These are phyloP conservation scores for Bolboschoenus planiculmis DNA, from an alignment of 176 grass and related monocot species.

Conservation along the genomic window DNA sequence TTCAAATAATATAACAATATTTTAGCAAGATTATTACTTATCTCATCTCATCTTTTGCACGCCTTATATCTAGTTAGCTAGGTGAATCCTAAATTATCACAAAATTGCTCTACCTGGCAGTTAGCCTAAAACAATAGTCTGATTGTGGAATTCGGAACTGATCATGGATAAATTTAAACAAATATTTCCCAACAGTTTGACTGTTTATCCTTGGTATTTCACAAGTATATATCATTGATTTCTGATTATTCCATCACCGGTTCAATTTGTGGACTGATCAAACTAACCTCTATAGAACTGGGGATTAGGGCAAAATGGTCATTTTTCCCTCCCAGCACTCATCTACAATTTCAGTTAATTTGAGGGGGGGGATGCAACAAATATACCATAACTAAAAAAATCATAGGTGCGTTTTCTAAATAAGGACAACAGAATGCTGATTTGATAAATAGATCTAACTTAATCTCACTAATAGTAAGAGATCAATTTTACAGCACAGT, in stretches of 20 bases:
- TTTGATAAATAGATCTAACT: neutral
- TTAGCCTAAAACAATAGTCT: neutral
- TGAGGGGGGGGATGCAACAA: neutral
- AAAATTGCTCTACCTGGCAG: neutral
- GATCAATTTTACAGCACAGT: conserved; percentile 22
- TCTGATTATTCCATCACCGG: neutral
- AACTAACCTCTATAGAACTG: neutral
- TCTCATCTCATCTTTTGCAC: neutral
- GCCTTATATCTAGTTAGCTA: neutral
- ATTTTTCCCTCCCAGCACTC: neutral
- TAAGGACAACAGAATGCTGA: neutral
- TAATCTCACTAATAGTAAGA: neutral
- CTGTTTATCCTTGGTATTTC: neutral
- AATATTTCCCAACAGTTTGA: neutral
- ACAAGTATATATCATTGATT: neutral
- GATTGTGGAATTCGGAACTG: neutral
- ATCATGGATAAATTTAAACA: neutral
- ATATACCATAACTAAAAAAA: neutral
- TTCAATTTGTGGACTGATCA: neutral
- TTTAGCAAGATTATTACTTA: neutral
- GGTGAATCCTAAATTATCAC: neutral
- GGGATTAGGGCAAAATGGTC: neutral
- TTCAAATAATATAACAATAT: neutral
- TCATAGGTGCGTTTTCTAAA: neutral
- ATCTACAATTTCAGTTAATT: neutral